phyloP scores from a whole-genome alignment of 2,329 filamentous ascomycete species.

The Xylaria sp. region DNA sequence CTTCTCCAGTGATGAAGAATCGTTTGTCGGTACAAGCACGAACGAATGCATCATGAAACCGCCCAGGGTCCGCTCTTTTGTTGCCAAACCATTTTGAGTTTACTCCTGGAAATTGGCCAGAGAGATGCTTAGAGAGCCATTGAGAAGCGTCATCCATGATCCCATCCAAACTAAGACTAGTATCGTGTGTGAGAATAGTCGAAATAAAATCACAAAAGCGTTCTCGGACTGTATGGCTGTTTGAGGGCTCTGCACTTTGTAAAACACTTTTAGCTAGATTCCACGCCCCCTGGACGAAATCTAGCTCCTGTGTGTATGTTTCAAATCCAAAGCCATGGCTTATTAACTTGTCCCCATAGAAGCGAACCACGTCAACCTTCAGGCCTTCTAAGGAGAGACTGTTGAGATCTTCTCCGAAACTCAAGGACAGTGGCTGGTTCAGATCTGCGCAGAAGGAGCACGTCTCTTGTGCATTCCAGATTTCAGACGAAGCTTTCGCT shows the following conservation, averaged over 20 bases:
- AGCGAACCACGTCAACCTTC: constrained; percentile 27
- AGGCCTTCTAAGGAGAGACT: constrained; percentile 33
- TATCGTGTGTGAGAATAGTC: neutral
- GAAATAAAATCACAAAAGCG: neutral
- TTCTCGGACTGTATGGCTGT: no score
- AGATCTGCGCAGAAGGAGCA: constrained; percentile 17
- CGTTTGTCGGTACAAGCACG: constrained; percentile 35
- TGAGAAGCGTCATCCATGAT: constrained; percentile 33
- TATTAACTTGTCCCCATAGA: constrained; percentile 37
- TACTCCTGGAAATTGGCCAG: constrained; percentile 27
- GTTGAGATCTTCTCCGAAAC: constrained; percentile 5
- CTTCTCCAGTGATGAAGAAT: constrained; percentile 36
- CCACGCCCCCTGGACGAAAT: constrained; percentile 38
- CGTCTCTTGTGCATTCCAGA: constrained; percentile 21
- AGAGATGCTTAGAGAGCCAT: constrained; percentile 34
- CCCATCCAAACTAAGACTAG: neutral
- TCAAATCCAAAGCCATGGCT: constrained; percentile 36
- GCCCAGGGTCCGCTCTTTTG: constrained; percentile 29
- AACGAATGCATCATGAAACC: constrained; percentile 39
- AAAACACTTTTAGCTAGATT: constrained; percentile 14
- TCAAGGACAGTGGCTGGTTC: neutral
- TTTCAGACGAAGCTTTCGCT: constrained; percentile 35
- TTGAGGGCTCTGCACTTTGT: neutral
- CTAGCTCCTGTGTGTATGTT: constrained; percentile 36
- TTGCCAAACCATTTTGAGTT: neutral